Conservation (phyloP, 2,329 filamentous ascomycete species). For the Stemphylium lycopersici region DNA sequence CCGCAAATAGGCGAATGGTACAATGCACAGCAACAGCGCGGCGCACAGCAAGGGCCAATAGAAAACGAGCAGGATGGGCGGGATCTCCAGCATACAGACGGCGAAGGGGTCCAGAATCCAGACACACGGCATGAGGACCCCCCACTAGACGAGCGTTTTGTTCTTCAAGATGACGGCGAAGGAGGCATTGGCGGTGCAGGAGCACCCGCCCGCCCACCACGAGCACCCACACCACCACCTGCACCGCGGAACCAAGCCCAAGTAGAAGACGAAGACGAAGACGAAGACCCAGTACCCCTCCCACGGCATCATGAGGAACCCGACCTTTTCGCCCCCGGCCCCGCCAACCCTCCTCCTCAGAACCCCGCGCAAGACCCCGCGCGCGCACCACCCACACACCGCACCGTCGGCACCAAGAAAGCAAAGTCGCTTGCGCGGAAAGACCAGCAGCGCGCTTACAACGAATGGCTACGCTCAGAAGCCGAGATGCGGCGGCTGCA, state of each 20-base stretch:
- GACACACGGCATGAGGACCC: constrained; percentile 18
- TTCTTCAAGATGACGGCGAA: constrained; percentile 33
- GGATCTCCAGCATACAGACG: background rate
- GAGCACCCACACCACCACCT: constrained; percentile 38
- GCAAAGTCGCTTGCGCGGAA: constrained; percentile 55
- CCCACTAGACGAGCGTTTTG: constrained; percentile 33
- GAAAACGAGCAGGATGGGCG: background rate
- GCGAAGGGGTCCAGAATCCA: background rate
- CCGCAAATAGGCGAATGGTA: constrained; percentile 54
- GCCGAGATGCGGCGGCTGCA: constrained; percentile 53
- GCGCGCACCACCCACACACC: constrained; percentile 36
- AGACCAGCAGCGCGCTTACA: constrained; percentile 53
- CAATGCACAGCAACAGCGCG: constrained; percentile 25
- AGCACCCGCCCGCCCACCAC: constrained; percentile 17
- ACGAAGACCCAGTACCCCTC: background rate
- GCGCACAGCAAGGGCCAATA: background rate
- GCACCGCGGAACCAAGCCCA: constrained; percentile 2
- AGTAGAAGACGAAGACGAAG: constrained; percentile 16
- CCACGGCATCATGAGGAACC: constrained; percentile 1
- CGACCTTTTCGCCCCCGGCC: constrained; percentile 36
- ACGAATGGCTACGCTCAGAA: constrained; percentile 58
- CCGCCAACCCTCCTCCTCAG: constrained; percentile 33
- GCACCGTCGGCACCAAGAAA: constrained; percentile 56
- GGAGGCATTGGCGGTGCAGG: background rate
- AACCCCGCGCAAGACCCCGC: constrained; percentile 15